Conservation (phyloP, 495 filamentous ascomycete genomes). For the Penicillium paradoxum region DNA sequence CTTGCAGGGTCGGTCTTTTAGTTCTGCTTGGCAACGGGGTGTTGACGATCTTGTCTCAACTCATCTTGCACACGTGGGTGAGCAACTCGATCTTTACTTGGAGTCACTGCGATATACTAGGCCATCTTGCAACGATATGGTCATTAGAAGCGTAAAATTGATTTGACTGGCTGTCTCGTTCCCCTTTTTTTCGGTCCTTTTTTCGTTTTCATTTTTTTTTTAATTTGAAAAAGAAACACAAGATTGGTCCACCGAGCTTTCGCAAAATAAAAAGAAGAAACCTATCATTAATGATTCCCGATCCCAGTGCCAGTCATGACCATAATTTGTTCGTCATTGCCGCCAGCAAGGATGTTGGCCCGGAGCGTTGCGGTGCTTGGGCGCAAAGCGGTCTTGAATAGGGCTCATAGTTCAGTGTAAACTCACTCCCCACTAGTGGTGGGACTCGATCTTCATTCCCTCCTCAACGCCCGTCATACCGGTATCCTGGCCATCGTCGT, state of each 20-base stretch:
- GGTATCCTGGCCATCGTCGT: conserved; percentile 35
- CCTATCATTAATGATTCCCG: neutral
- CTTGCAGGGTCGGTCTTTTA: neutral
- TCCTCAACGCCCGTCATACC: conserved; percentile 37
- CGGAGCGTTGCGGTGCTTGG: neutral
- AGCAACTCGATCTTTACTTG: neutral
- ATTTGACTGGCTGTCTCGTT: neutral
- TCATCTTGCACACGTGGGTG: neutral
- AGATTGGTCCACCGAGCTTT: neutral
- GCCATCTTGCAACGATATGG: neutral
- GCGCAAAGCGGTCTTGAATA: neutral
- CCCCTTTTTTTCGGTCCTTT: neutral
- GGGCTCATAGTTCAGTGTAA: neutral
- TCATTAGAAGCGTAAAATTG: conserved; percentile 1
- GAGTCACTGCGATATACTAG: neutral
- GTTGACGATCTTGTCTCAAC: conserved; percentile 2
- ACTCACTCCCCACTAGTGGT: conserved; percentile 2
- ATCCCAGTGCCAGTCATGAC: neutral
- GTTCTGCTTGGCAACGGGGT: neutral
- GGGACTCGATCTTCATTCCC: conserved; percentile 22
- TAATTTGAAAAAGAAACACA: too few relatives aligned
- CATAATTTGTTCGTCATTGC: neutral
- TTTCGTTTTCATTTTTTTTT: too few relatives aligned
- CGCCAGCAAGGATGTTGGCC: neutral
- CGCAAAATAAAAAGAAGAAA: neutral